These are phyloP conservation scores for Euphorbia pulcherrima DNA, from an alignment of 345 rosid species.

Conservation along the genomic window DNA sequence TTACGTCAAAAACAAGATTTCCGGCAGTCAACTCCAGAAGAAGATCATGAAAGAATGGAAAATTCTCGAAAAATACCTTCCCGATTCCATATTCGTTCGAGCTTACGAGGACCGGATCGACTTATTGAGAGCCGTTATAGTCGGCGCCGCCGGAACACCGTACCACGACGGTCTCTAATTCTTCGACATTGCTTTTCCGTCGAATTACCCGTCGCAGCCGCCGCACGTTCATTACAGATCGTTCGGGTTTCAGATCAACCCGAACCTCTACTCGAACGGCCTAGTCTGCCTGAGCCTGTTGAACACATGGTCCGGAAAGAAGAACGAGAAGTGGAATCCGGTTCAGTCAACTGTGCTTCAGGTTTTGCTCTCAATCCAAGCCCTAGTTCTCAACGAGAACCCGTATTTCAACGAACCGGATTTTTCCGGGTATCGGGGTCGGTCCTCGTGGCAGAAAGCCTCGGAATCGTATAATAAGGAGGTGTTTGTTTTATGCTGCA, in stretches of 20 bases:
- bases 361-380: constrained; percentile 55
- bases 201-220: constrained; percentile 45
- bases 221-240: constrained; percentile 45
- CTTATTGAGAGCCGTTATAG: constrained; percentile 45
- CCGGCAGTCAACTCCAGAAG: constrained; percentile 22
- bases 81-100: constrained; percentile 49
- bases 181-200: constrained; percentile 55
- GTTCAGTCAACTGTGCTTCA: constrained; percentile 44
- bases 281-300: constrained; percentile 51
- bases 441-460: constrained; percentile 23
- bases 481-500: constrained; percentile 38
- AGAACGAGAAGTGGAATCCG: constrained; percentile 50
- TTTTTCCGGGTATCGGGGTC: constrained; percentile 16
- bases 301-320: constrained; percentile 48
- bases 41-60: constrained; percentile 54
- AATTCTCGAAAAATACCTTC: constrained; percentile 44
- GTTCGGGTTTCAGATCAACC: constrained; percentile 51
- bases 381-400: constrained; percentile 49
- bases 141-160: constrained; percentile 53
- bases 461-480: constrained; percentile 36
- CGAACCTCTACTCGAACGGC: constrained; percentile 47
- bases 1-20: constrained; percentile 4
- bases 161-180: constrained; percentile 65
- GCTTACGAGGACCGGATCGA: constrained; percentile 50
- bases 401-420: constrained; percentile 56